Percentiles rank a stretch among this genome's conserved stretches.
phyloP scores from a whole-genome alignment of 805 yeast species.

The Kuraishia cidri region DNA sequence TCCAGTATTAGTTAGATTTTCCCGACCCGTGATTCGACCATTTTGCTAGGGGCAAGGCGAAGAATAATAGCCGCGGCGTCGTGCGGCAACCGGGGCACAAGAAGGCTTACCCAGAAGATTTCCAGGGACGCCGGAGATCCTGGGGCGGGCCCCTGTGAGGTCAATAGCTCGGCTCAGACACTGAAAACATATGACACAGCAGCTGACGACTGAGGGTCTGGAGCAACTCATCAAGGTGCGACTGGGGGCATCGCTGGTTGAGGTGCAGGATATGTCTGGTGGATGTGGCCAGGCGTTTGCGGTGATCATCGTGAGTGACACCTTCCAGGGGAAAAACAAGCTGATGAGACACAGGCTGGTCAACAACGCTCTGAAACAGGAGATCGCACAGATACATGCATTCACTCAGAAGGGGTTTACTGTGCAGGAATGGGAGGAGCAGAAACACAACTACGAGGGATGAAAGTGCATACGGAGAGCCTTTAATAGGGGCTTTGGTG shows the following conservation, averaged over 20 bases:
- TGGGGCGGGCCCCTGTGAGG: too few species aligned
- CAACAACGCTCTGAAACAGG: constrained; percentile 71
- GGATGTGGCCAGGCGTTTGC: constrained; percentile 99
- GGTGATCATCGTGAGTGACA: constrained; percentile 68
- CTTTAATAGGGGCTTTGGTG: too few species aligned
- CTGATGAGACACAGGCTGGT: constrained; percentile 82
- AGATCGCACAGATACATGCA: constrained; percentile 84
- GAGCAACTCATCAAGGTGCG: constrained; percentile 41
- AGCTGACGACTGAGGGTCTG: constrained; percentile 25
- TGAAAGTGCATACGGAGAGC: background rate
- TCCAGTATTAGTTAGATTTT: too few species aligned
- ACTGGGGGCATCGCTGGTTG: constrained; percentile 55
- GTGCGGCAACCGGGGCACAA: too few species aligned
- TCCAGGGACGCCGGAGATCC: too few species aligned
- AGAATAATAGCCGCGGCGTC: too few species aligned
- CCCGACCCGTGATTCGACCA: too few species aligned
- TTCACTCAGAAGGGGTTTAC: constrained; percentile 91
- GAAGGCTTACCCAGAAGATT: too few species aligned
- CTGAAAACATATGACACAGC: too few species aligned
- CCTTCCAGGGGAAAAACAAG: constrained; percentile 75
- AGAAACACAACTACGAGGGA: constrained; percentile 12
- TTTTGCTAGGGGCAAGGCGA: too few species aligned
- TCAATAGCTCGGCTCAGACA: too few species aligned
- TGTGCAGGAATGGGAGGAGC: constrained; percentile 72
- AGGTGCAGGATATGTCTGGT: constrained; percentile 73